phyloP scores from a whole-genome alignment of 495 filamentous ascomycete genomes.

The Annulohypoxylon moriforme region DNA sequence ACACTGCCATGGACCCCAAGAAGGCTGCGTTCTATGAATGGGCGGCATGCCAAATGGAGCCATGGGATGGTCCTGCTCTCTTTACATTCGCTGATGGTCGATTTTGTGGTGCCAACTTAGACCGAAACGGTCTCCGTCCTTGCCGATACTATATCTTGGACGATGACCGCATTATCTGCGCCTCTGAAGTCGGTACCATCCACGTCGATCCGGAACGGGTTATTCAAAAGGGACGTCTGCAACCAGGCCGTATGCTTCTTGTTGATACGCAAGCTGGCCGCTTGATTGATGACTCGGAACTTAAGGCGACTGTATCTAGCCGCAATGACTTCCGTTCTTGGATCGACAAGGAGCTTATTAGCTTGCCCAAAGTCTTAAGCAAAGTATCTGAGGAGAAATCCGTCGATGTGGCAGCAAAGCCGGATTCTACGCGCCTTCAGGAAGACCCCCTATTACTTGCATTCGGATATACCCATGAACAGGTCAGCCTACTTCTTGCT shows the following conservation, averaged over 20 bases:
- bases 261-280: slow-evolving; percentile 96
- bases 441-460: slow-evolving; percentile 86
- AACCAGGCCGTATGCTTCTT: slow-evolving; percentile 97
- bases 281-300: slow-evolving; percentile 94
- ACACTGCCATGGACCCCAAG: slow-evolving; percentile 88
- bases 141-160: slow-evolving; percentile 99
- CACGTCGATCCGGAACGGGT: slow-evolving; percentile 89
- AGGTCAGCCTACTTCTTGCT: slow-evolving; percentile 91
- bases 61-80: slow-evolving; percentile 97
- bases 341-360: slow-evolving; percentile 89
- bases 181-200: slow-evolving; percentile 97
- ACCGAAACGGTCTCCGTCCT: slow-evolving; percentile 95
- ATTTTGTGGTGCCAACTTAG: slow-evolving; percentile 98
- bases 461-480: slow-evolving; percentile 97
- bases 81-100: slow-evolving; percentile 98
- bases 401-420: slow-evolving; percentile 70
- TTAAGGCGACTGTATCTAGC: slow-evolving; percentile 88
- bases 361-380: slow-evolving; percentile 74
- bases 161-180: slow-evolving; percentile 98
- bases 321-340: slow-evolving; percentile 89
- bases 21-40: slow-evolving; percentile 99
- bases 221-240: slow-evolving; percentile 93
- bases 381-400: slow-evolving; percentile 44
- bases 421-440: slow-evolving; percentile 81
- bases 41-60: slow-evolving; percentile 99